Evolutionary conservation across 495 filamentous ascomycete genomes (phyloP), one percentile per base, ranked within the genome.

Genomic region (Penicillium fimorum): DNA sequence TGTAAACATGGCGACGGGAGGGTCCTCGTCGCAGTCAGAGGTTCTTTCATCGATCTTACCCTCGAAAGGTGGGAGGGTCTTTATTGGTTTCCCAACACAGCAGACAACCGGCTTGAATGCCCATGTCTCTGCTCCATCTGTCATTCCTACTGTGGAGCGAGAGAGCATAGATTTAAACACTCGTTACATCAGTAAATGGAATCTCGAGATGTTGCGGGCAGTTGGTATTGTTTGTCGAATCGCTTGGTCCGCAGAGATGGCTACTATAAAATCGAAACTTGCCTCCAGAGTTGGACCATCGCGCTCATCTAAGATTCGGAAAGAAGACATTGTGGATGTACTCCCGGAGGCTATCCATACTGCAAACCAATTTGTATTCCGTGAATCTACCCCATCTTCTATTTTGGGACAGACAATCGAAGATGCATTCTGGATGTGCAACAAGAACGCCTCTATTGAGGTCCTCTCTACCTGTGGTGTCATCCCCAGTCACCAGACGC

Each of bases 121-220:
- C 62, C 95, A 99, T 72, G 88, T 99, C n/a, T 96, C 92, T n/a
- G 95, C 95, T 1, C 92, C 92, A 7, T 96, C 93, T 15, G 87
- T 97, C 38, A 97, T 99, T 58, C 95, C 95, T 3, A 99, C 95
- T 0, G 95, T 97, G n/a, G 95, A 99, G 75, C 84, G 95, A 53
- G 95, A 99, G 70, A 91, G 87, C 48, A 96, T 97, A 43, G 95
- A 99, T 66, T 79, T 99, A 50, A 97, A 97, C 71, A 94, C 95
- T 42, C 86, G 91, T 46, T 92, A 88, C 75, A 91, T 99, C 20
- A 87, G 89, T 41, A 89, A 85, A 30, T 99, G 95, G 95, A 99
- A 99, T 67, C 74, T 87, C n/a, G 95, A 97, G 66, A 89, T 99
- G 84, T 75, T 99, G 18, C 83, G 93, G 41, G 87, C 90, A 15